Percentiles rank a stretch among this genome's conserved stretches.
These are phyloP conservation scores for Claviceps purpurea DNA, from an alignment of 2,329 filamentous ascomycete species.

Conservation along the genomic window DNA sequence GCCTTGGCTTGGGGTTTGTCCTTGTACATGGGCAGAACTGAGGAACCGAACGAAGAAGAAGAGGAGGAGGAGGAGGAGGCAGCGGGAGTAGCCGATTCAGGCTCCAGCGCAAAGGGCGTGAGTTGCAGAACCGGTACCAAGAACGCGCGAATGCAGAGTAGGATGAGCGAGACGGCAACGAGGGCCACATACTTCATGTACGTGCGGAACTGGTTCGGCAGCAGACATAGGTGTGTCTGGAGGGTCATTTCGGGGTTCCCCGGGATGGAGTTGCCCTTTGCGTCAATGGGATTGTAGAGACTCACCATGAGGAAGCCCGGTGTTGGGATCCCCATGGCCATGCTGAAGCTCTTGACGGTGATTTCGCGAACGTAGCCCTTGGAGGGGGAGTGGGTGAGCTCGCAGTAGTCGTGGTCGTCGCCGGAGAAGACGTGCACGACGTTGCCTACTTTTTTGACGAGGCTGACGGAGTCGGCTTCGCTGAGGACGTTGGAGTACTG, in stretches of 20 bases:
- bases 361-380: constrained; percentile 62
- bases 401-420: constrained; percentile 97
- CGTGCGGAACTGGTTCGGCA: constrained; percentile 76
- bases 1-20: constrained; percentile 40
- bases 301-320: constrained; percentile 83
- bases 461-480: constrained; percentile 57
- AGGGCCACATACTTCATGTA: constrained; percentile 67
- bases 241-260: constrained; percentile 43
- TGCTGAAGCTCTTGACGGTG: constrained; percentile 88
- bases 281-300: constrained; percentile 81
- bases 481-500: constrained; percentile 95
- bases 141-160: constrained; percentile 40
- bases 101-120: constrained; percentile 38
- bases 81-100: constrained; percentile 11
- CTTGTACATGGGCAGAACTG: constrained; percentile 32
- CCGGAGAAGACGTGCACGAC: constrained; percentile 82
- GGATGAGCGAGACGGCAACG: constrained; percentile 36
- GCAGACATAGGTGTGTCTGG: constrained; percentile 79
- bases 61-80: constrained; percentile 3
- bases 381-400: constrained; percentile 62
- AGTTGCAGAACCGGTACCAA: constrained; percentile 42
- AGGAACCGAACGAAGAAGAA: constrained; percentile 4
- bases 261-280: constrained; percentile 33
- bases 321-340: constrained; percentile 86
- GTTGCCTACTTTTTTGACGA: constrained; percentile 68